A percentile compares a stretch with the other conserved stretches of the same genome.
These are phyloP conservation scores for Paxillus involutus DNA, from an alignment of 768 basidiomycete genomes.

Conservation along the genomic window DNA sequence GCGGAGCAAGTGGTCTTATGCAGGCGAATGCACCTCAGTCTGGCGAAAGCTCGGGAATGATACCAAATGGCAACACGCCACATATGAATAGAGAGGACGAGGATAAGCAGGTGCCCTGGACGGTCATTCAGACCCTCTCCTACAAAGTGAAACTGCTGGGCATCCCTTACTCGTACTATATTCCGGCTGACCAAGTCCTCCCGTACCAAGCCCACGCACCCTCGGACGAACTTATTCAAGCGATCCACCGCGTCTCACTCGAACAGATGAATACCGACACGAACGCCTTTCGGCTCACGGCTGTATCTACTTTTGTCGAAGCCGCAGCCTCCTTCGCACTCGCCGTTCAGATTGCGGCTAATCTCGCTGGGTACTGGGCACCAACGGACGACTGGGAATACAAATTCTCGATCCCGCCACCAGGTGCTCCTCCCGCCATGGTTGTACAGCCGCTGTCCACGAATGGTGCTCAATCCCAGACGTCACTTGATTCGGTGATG, in stretches of 20 bases:
- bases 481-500: slow-evolving; percentile 45
- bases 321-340: slow-evolving; percentile 65
- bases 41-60: background rate
- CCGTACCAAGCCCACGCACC: slow-evolving; percentile 75
- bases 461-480: slow-evolving; percentile 9
- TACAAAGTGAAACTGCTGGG: slow-evolving; percentile 74
- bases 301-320: slow-evolving; percentile 39
- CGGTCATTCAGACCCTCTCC: slow-evolving; percentile 53
- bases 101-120: slow-evolving; percentile 48
- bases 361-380: slow-evolving; percentile 64
- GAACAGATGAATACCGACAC: slow-evolving; percentile 46
- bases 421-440: slow-evolving; percentile 10
- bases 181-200: slow-evolving; percentile 59
- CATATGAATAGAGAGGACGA: slow-evolving; percentile 8
- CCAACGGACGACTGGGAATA: slow-evolving; percentile 75
- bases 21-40: slow-evolving; percentile 9
- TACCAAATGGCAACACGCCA: slow-evolving; percentile 10
- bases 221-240: slow-evolving; percentile 48
- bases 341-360: slow-evolving; percentile 70
- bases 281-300: slow-evolving; percentile 50
- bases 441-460: background rate
- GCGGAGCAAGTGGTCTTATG: background rate
- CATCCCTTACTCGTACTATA: slow-evolving; percentile 45
- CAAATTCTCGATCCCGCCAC: slow-evolving; percentile 43
- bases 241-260: slow-evolving; percentile 45